phyloP scores from a whole-genome alignment of 106 monocot genomes.

The Narthecium ossifragum region DNA sequence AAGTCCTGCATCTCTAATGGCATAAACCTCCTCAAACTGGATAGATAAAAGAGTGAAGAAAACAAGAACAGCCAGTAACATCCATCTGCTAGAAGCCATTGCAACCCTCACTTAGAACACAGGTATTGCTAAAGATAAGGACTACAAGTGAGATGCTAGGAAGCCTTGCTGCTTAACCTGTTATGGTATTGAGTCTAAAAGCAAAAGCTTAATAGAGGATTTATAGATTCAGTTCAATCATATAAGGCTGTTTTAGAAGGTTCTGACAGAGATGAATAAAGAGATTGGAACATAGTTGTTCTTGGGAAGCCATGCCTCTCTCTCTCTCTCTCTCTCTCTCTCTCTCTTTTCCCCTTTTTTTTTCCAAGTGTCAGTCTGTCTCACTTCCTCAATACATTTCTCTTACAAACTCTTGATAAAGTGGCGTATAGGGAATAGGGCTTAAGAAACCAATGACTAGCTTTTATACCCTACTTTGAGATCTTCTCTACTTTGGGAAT shows the following conservation, averaged over 20 bases:
- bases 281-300: slow-evolving; percentile 12
- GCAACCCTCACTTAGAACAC: background rate
- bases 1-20: slow-evolving; percentile 3
- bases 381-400: no score
- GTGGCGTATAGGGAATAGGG: background rate
- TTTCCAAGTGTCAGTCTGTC: no score
- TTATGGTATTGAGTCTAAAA: slow-evolving; percentile 19
- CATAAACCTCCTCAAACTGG: background rate
- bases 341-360: no score
- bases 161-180: background rate
- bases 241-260: slow-evolving; percentile 43
- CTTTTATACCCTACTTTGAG: slow-evolving; percentile 8
- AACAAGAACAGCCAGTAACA: slow-evolving; percentile 8
- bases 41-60: slow-evolving; percentile 11
- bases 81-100: slow-evolving; percentile 9
- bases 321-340: no score
- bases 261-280: slow-evolving; percentile 36
- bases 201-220: slow-evolving; percentile 12
- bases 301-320: slow-evolving; percentile 15
- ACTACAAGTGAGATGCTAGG: background rate
- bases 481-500: slow-evolving; percentile 4
- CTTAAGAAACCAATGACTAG: slow-evolving; percentile 3
- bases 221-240: slow-evolving; percentile 30
- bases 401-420: no score
- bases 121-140: background rate